Percentiles rank a stretch among this genome's conserved stretches.
Conservation (phyloP, 371 early-diverging fungal genomes). For the Mucor velutinosus region DNA sequence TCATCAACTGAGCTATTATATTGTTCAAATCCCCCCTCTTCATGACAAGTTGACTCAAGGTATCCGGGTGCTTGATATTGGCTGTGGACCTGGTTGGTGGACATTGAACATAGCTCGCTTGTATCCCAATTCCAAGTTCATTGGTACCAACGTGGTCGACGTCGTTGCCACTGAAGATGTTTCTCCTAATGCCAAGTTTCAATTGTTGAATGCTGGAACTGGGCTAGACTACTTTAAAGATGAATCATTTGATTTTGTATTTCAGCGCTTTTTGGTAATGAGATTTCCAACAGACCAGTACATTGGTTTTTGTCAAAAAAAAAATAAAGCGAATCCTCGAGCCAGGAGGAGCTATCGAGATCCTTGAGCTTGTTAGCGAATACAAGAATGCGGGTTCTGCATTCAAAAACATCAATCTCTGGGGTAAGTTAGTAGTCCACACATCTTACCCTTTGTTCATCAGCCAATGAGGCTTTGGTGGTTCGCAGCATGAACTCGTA, state of each 20-base stretch:
- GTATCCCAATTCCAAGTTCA: conserved; percentile 48
- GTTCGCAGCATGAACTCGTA: conserved; percentile 38
- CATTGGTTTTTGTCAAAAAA: conserved; percentile 24
- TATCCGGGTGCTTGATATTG: conserved; percentile 46
- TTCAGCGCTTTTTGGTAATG: conserved; percentile 52
- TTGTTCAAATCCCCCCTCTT: conserved; percentile 41
- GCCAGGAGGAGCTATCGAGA: conserved; percentile 42
- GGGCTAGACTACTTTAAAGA: conserved; percentile 37
- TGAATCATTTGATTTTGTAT: conserved; percentile 46
- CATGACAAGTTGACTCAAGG: conserved; percentile 42
- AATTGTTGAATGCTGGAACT: conserved; percentile 33
- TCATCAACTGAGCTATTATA: no score
- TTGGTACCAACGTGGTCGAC: conserved; percentile 48
- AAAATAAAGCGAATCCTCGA: conserved; percentile 49
- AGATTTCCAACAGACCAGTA: conserved; percentile 41
- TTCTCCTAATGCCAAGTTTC: conserved; percentile 38
- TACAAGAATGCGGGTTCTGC: conserved; percentile 38
- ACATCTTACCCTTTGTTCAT: background rate
- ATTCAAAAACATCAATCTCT: conserved; percentile 27
- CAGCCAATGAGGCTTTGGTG: conserved; percentile 37
- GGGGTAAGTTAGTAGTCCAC: conserved; percentile 35
- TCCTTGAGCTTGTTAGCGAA: conserved; percentile 42
- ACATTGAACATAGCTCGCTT: conserved; percentile 46
- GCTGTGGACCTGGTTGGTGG: conserved; percentile 57
- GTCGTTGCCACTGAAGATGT: conserved; percentile 29